Evolutionary conservation across 1,284 basidiomycete species (phyloP).

Genomic region (Gomphus sp.): DNA sequence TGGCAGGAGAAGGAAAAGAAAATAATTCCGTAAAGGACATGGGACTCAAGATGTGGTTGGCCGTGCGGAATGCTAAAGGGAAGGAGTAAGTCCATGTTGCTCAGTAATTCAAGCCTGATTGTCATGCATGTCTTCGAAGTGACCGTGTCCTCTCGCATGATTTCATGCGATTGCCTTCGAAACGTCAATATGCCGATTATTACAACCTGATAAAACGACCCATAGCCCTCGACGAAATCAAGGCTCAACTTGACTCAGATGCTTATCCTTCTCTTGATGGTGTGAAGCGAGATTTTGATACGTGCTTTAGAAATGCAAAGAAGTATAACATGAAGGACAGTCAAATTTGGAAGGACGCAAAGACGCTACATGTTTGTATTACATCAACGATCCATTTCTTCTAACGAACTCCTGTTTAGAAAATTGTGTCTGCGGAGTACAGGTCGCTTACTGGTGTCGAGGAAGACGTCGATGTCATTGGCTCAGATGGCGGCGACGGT

Average conservation of each 20-base stretch:
- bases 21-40: constrained; percentile 43
- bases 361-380: constrained; percentile 43
- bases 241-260: constrained; percentile 59
- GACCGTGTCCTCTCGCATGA: constrained; percentile 58
- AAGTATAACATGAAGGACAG: constrained; percentile 84
- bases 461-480: constrained; percentile 24
- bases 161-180: constrained; percentile 73
- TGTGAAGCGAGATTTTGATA: constrained; percentile 74
- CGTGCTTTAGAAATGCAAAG: constrained; percentile 87
- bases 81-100: constrained; percentile 62
- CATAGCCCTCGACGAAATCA: constrained; percentile 82
- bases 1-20: constrained; percentile 20
- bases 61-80: constrained; percentile 68
- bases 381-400: constrained; percentile 5
- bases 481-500: constrained; percentile 21
- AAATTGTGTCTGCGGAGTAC: constrained; percentile 58
- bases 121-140: constrained; percentile 24
- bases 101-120: background rate
- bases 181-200: constrained; percentile 84
- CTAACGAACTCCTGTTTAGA: constrained; percentile 31
- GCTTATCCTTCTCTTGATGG: constrained; percentile 60
- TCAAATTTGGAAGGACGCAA: constrained; percentile 79
- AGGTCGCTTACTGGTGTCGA: constrained; percentile 40
- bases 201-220: constrained; percentile 68
- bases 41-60: constrained; percentile 60